Base-by-base conservation (phyloP, 2,329 filamentous ascomycete species). In the Ophiocordyceps camponoti-rufipedis region DNA sequence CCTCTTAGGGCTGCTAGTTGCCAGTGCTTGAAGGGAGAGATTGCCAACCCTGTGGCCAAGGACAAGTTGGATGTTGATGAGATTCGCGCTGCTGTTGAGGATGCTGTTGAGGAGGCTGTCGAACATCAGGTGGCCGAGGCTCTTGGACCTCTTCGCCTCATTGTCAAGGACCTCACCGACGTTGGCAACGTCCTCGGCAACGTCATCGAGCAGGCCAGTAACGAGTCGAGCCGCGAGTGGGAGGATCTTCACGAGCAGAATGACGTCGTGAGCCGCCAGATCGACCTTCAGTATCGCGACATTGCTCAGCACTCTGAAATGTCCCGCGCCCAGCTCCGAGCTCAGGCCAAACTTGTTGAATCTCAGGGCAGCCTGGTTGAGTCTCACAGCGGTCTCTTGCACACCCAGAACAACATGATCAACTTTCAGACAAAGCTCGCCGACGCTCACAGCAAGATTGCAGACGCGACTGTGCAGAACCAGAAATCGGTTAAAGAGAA, bases 71-170 rank as follows among this genome's bases (percentile, higher is more conserved):
- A 38, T n/a, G n/a, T 38, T 2, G 14, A 16, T n/a, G 35, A 38
- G 13, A 38, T 38, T 16, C 14, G 35, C 35, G 14, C 13, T 3
- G 35, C 35, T 9, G 35, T 38, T 16, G 35, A 38, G 14, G 35
- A 16, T 3, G 35, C 35, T 16, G 55, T 63, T 12, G 60, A 61
- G 38, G 49, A 58, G 1, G 51, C 48, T 2, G 58, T 59, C 0
- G 60, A 63, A 28, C 52, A 58, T n/a, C 10, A 54, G 29, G 44
- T 62, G 28, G 51, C 56, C 0, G 57, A 58, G 32, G 61, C 60
- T 1, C 52, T 58, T 7, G 50, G 50, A 0, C 60, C 59, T 3
- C 46, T 62, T 10, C 52, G 57, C 3, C 42, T 60, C 18, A 58
- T 60, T 9, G 44, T 56, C 8, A 48, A 41, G 39, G 45, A 45